Conservation (phyloP, 2,329 filamentous ascomycete species). For the Fusarium newnesense region DNA sequence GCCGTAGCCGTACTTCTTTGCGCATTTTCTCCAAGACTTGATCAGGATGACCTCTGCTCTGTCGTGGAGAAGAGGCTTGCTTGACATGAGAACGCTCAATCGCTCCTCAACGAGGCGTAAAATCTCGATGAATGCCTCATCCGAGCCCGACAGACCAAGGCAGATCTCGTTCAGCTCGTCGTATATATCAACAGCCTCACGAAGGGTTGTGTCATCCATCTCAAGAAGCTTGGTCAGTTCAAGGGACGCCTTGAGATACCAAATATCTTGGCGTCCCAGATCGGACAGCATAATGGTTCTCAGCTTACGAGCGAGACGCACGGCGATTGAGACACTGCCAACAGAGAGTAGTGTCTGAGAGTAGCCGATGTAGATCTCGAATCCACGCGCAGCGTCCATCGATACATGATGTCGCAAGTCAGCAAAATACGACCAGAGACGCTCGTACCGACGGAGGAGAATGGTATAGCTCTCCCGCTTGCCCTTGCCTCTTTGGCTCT, state of each 20-base stretch:
- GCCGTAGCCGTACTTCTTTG: neutral
- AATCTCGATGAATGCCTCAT: neutral
- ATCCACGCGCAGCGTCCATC: neutral
- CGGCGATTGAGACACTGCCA: neutral
- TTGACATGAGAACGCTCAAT: neutral
- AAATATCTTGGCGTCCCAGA: neutral
- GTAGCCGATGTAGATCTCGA: neutral
- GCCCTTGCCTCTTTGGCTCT: neutral
- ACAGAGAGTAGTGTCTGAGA: neutral
- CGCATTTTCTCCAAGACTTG: neutral
- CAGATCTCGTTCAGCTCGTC: neutral
- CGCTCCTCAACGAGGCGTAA: neutral
- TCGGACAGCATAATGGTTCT: neutral
- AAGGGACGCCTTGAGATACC: neutral
- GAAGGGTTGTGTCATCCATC: neutral
- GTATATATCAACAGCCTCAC: neutral
- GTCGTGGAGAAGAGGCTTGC: neutral
- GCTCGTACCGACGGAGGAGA: neutral
- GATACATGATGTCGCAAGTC: neutral
- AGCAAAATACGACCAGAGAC: neutral
- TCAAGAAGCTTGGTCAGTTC: neutral
- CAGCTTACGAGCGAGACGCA: neutral
- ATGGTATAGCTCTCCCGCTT: neutral
- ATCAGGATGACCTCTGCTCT: neutral
- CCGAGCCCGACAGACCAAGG: neutral